Conservation (phyloP, 345 rosid species). For the Dovyalis caffra region DNA sequence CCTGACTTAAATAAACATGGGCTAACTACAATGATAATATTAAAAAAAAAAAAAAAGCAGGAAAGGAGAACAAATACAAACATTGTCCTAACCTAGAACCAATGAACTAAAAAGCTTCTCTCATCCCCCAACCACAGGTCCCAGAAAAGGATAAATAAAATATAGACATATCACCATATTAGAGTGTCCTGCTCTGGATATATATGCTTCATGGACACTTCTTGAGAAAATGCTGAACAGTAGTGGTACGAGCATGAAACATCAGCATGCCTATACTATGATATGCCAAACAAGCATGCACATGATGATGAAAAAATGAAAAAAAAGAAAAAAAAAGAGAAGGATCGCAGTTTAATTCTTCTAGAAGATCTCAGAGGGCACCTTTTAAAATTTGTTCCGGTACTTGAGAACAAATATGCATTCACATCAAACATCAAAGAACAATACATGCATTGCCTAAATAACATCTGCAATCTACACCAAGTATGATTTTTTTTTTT, state of each 20-base stretch:
- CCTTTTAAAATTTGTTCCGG: not conserved
- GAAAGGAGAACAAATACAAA: not conserved
- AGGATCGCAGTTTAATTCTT: not conserved
- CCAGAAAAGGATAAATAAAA: not conserved
- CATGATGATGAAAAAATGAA: too few relatives aligned
- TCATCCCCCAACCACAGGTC: not conserved
- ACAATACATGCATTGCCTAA: not conserved
- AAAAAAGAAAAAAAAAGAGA: not conserved
- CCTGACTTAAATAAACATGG: not conserved
- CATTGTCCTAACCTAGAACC: not conserved
- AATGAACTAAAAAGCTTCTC: not conserved
- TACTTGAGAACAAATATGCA: not conserved
- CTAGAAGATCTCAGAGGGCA: not conserved
- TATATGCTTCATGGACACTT: not conserved
- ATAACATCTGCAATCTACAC: not conserved
- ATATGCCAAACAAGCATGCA: not conserved
- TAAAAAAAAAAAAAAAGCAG: not conserved
- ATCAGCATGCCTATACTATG: not conserved
- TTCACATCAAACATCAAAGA: not conserved
- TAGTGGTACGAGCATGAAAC: not conserved
- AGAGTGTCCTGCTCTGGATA: not conserved
- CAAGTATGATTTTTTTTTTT: not conserved
- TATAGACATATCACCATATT: not conserved
- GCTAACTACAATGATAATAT: not conserved
- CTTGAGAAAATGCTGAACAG: not conserved